phyloP scores from a whole-genome alignment of 345 rosid genomes.

The Linum tenue region DNA sequence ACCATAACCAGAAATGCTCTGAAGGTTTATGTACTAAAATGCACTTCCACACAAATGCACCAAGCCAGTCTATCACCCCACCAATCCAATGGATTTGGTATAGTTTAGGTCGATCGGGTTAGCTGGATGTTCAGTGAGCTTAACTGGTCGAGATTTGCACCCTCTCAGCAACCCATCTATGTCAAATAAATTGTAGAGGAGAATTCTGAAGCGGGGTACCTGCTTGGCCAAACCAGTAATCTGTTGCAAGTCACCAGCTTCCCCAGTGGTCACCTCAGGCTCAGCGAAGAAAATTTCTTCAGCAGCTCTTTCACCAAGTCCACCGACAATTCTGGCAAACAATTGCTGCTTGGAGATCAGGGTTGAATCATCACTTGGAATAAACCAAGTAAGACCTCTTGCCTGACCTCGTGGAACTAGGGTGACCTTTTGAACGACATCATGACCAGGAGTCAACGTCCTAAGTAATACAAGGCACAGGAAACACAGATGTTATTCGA shows the following conservation, averaged over 20 bases:
- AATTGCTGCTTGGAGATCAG: slow-evolving; percentile 94
- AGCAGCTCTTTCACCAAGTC: slow-evolving; percentile 96
- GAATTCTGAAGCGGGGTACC: slow-evolving; percentile 24
- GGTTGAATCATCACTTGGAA: slow-evolving; percentile 90
- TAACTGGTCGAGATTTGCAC: no score
- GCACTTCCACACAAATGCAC: no score
- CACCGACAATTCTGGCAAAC: slow-evolving; percentile 95
- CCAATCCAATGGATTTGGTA: no score
- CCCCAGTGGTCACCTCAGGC: slow-evolving; percentile 96
- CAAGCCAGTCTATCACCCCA: no score
- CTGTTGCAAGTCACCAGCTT: slow-evolving; percentile 95
- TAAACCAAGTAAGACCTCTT: slow-evolving; percentile 96
- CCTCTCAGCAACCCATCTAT: no score
- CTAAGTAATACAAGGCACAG: slow-evolving; percentile 28
- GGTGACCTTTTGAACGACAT: slow-evolving; percentile 92
- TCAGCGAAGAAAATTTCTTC: slow-evolving; percentile 94
- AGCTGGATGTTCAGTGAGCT: no score
- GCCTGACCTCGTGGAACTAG: slow-evolving; percentile 94
- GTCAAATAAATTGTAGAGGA: neutral
- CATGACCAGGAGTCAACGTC: slow-evolving; percentile 94
- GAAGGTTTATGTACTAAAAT: no score
- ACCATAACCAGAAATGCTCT: no score
- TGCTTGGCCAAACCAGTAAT: slow-evolving; percentile 90
- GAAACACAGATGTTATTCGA: neutral
- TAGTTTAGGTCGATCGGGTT: no score